Conservation (phyloP, 2,329 filamentous ascomycete species). For the Beauveria australis region DNA sequence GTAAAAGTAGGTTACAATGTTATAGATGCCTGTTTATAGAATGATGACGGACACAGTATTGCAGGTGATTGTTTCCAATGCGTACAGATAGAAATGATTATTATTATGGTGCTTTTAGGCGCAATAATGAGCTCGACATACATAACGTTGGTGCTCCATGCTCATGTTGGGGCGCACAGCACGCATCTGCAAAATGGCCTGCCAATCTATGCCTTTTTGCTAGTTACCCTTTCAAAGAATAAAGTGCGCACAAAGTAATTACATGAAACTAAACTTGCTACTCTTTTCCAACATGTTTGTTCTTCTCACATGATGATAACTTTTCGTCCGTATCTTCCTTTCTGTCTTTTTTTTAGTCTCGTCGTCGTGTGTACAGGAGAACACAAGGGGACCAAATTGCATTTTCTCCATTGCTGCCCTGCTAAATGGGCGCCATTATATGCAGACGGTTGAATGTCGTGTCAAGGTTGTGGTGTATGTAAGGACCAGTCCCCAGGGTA, state of each 20-base stretch:
- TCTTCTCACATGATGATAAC: neutral
- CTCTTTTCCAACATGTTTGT: neutral
- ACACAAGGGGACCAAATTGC: neutral
- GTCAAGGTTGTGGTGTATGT: neutral
- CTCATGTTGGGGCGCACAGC: neutral
- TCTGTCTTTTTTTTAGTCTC: neutral
- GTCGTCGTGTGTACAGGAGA: neutral
- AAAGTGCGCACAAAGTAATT: neutral
- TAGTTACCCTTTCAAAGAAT: neutral
- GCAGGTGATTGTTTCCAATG: no score
- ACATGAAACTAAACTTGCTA: neutral
- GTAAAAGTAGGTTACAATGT: no score
- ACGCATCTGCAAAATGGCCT: neutral
- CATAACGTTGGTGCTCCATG: neutral
- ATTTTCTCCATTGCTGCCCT: neutral
- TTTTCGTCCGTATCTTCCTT: neutral
- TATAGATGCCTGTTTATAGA: no score
- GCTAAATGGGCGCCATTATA: neutral
- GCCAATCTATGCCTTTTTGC: neutral
- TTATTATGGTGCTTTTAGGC: no score
- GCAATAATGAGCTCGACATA: neutral
- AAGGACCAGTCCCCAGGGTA: slow-evolving; percentile 1
- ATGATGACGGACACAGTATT: no score
- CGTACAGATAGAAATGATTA: no score
- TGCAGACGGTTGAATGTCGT: slow-evolving; percentile 7